A percentile compares a stretch with the other conserved stretches of the same genome.
These are phyloP conservation scores for Hypomontagnella submonticulosa DNA, from an alignment of 495 filamentous ascomycete genomes.

Conservation along the genomic window DNA sequence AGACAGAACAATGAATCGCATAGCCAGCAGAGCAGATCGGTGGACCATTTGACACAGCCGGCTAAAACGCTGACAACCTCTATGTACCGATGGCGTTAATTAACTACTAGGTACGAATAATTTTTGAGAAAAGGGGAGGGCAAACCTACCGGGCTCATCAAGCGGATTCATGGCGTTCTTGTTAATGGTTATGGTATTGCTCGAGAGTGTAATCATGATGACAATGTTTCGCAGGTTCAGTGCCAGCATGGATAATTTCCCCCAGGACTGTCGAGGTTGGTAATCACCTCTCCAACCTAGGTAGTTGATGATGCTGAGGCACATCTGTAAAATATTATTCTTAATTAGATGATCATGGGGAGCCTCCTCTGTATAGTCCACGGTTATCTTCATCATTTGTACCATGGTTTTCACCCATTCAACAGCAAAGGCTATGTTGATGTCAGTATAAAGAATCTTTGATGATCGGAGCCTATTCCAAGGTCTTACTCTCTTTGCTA, in stretches of 20 bases:
- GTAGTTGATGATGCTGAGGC: conserved; percentile 75
- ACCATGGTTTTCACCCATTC: conserved; percentile 72
- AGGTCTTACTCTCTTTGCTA: conserved; percentile 48
- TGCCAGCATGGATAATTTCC: conserved; percentile 78
- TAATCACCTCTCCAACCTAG: conserved; percentile 72
- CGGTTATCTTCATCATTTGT: conserved; percentile 70
- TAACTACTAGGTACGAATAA: not conserved
- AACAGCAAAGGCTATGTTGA: conserved; percentile 56
- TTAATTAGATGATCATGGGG: conserved; percentile 77
- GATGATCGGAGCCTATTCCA: not conserved
- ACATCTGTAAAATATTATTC: conserved; percentile 72
- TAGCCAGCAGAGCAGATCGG: conserved; percentile 75
- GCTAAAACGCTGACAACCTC: conserved; percentile 67
- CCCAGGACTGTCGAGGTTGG: conserved; percentile 67
- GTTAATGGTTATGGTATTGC: conserved; percentile 49
- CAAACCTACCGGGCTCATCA: conserved; percentile 70
- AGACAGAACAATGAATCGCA: conserved; percentile 73
- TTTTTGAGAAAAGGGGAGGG: not conserved
- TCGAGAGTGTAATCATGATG: conserved; percentile 71
- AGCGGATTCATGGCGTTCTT: conserved; percentile 62
- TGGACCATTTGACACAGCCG: conserved; percentile 70
- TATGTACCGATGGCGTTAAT: conserved; percentile 20
- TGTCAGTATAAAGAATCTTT: conserved; percentile 43
- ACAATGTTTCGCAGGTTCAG: conserved; percentile 78
- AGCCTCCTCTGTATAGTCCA: conserved; percentile 75